Conservation (phyloP, 2,329 filamentous ascomycete genomes). For the Zasmidium citrigriseum region DNA sequence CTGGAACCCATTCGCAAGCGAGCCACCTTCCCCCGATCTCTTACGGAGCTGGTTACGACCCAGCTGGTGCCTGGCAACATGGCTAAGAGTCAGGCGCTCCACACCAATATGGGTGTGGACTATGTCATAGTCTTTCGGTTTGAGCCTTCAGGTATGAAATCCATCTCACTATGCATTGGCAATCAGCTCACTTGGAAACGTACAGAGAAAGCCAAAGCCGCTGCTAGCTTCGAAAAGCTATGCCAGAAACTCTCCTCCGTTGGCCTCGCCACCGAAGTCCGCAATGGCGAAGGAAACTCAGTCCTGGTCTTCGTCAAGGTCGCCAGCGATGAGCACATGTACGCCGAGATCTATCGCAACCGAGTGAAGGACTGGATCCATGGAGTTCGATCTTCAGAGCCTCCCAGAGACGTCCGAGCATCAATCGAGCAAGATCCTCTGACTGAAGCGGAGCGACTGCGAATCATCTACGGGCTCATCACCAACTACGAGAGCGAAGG, state of each 20-base stretch:
- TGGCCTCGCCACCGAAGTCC: slow-evolving; percentile 85
- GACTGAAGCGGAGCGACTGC: slow-evolving; percentile 82
- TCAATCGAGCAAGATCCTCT: slow-evolving; percentile 73
- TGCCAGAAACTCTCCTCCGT: slow-evolving; percentile 73
- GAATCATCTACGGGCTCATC: slow-evolving; percentile 80
- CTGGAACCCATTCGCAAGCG: slow-evolving; percentile 22
- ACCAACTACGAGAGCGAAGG: slow-evolving; percentile 50
- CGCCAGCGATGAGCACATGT: slow-evolving; percentile 72
- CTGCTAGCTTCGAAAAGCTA: slow-evolving; percentile 75
- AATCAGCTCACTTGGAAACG: neutral
- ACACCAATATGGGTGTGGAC: slow-evolving; percentile 72
- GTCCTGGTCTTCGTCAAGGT: slow-evolving; percentile 83
- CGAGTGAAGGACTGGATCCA: slow-evolving; percentile 94
- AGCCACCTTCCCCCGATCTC: slow-evolving; percentile 24
- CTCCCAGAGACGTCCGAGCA: slow-evolving; percentile 69
- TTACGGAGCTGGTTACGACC: slow-evolving; percentile 33
- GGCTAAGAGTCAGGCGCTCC: slow-evolving; percentile 34
- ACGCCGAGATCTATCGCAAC: slow-evolving; percentile 74
- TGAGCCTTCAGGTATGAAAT: slow-evolving; percentile 61
- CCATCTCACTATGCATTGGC: neutral
- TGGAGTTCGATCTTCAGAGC: slow-evolving; percentile 76
- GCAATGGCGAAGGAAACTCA: slow-evolving; percentile 72
- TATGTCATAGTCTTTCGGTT: slow-evolving; percentile 84
- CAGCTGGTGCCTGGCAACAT: slow-evolving; percentile 34
- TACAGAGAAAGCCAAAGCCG: slow-evolving; percentile 67